These are phyloP conservation scores for Nemania bipapillata DNA, from an alignment of 2,329 filamentous ascomycete species.

Conservation along the genomic window DNA sequence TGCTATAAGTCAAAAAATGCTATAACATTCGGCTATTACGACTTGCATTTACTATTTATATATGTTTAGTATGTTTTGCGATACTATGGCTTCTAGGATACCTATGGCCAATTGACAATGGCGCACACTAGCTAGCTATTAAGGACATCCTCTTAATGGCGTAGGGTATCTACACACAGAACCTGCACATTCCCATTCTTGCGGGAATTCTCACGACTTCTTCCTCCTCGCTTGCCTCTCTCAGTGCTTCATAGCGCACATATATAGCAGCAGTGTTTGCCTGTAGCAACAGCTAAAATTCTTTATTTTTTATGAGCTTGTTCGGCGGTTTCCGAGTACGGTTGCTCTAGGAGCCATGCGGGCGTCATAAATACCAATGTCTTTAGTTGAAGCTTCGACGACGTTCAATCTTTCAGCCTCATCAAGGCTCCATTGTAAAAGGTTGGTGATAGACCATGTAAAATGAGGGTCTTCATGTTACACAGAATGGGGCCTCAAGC, in stretches of 20 bases:
- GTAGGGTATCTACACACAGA: not conserved
- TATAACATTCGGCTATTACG: not conserved
- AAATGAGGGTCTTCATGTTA: conserved; percentile 47
- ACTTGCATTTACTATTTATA: not conserved
- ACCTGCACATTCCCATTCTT: not conserved
- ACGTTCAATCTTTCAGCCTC: conserved; percentile 44
- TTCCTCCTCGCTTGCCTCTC: not conserved
- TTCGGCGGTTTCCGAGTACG: not conserved
- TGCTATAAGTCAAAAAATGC: not conserved
- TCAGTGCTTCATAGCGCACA: not conserved
- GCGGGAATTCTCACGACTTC: not conserved
- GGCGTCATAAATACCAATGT: conserved; percentile 41
- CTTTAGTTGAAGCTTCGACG: conserved; percentile 35
- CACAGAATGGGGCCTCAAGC: conserved; percentile 47
- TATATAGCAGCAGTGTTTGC: not conserved
- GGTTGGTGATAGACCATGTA: conserved; percentile 43
- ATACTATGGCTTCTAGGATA: not conserved
- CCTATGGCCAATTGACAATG: not conserved
- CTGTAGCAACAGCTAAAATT: not conserved
- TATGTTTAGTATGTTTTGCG: not conserved
- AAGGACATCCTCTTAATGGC: not conserved
- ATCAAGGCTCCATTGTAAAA: conserved; percentile 43
- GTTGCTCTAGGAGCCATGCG: conserved; percentile 41
- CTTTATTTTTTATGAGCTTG: not conserved
- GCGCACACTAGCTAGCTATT: not conserved